Conservation (phyloP, 768 basidiomycete species). For the Amanita inopinata region DNA sequence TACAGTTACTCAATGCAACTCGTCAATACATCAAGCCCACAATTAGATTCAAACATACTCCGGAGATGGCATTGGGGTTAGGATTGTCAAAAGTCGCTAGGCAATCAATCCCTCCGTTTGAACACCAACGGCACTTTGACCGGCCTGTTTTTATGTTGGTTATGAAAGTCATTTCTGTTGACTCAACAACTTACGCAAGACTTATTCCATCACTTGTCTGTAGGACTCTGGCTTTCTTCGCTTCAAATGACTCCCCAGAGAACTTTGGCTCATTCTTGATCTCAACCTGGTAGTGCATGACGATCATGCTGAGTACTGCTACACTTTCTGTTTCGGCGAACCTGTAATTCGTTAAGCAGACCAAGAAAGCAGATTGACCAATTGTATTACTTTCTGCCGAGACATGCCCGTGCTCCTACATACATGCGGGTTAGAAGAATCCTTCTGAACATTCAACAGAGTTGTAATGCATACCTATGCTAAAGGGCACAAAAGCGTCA, state of each 20-base stretch:
- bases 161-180: not conserved
- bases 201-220: conserved; percentile 27
- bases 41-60: too few relatives aligned
- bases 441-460: not conserved
- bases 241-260: conserved; percentile 34
- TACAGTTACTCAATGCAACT: too few relatives aligned
- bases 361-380: not conserved
- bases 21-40: too few relatives aligned
- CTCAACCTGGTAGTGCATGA: conserved; percentile 36
- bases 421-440: not conserved
- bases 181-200: conserved; percentile 28
- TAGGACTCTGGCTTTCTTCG: conserved; percentile 33
- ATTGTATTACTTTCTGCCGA: conserved; percentile 30
- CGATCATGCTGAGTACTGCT: conserved; percentile 39
- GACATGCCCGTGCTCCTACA: conserved; percentile 32
- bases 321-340: conserved; percentile 46
- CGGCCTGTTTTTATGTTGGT: conserved; percentile 16
- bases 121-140: conserved; percentile 24
- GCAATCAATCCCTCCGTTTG: conserved; percentile 16
- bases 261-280: conserved; percentile 43
- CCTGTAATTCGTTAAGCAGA: conserved; percentile 16
- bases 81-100: too few relatives aligned
- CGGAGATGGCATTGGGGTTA: too few relatives aligned
- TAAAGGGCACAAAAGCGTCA: conserved; percentile 48
- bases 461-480: conserved; percentile 30